Percentiles rank a stretch among this genome's conserved stretches.
These are phyloP conservation scores for Coccomyxa sp. DNA, from an alignment of 139 green algal genomes.

Conservation along the genomic window DNA sequence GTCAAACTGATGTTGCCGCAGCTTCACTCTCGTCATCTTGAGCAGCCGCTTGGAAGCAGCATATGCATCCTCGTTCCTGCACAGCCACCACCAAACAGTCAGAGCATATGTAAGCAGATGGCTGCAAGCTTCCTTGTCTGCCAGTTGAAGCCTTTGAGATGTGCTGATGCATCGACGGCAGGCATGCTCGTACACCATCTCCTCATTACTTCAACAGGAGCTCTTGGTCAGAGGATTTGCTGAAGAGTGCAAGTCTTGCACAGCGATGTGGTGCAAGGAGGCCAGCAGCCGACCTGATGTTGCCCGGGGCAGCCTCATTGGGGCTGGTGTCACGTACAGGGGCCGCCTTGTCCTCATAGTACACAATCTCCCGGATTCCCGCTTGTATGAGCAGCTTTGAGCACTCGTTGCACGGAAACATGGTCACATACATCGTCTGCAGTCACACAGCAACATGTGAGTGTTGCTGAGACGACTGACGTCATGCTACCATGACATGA, in stretches of 20 bases:
- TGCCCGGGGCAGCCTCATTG: not conserved
- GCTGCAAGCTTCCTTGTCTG: not conserved
- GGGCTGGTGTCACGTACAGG: not conserved
- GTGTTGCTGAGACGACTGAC: too few relatives aligned
- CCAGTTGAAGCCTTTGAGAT: not conserved
- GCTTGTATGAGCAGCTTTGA: slow-evolving; percentile 98
- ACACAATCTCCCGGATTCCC: slow-evolving; percentile 88
- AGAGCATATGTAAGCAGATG: not conserved
- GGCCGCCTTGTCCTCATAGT: slow-evolving; percentile 55
- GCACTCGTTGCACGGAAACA: slow-evolving; percentile 99
- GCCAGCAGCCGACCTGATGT: not conserved
- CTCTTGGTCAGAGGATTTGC: not conserved
- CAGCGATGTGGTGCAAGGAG: not conserved
- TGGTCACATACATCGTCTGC: slow-evolving; percentile 94
- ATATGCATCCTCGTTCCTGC: slow-evolving; percentile 55
- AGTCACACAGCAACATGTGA: too few relatives aligned
- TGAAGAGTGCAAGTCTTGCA: not conserved
- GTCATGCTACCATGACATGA: too few relatives aligned
- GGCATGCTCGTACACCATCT: not conserved
- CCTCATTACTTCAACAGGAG: not conserved
- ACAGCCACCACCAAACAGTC: not conserved
- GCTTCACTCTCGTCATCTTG: slow-evolving; percentile 59
- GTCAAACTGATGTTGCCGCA: slow-evolving; percentile 61
- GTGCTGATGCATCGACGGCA: not conserved
- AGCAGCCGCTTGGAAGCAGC: slow-evolving; percentile 61